phyloP scores from a whole-genome alignment of 208 protist species.

The Leishmania aethiopica region DNA sequence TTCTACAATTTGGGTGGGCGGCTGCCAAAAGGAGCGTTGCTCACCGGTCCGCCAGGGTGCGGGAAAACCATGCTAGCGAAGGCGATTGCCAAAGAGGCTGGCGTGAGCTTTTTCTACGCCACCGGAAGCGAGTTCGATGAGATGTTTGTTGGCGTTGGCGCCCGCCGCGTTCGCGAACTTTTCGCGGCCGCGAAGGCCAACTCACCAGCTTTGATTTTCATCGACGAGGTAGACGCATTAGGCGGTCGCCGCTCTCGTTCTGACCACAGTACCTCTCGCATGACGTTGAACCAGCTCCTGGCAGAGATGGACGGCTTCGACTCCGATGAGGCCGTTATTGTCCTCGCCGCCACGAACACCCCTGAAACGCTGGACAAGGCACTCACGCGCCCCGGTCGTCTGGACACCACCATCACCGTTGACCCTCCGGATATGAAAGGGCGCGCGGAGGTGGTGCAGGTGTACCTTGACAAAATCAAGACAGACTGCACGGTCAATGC shows the following conservation, averaged over 20 bases:
- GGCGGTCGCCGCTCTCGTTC: constrained; percentile 77
- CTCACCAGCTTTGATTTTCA: constrained; percentile 97
- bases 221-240: constrained; percentile 98
- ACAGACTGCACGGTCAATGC: constrained; percentile 64
- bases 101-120: constrained; percentile 97
- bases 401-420: constrained; percentile 89
- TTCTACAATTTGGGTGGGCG: constrained; percentile 95
- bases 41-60: constrained; percentile 98
- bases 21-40: constrained; percentile 96
- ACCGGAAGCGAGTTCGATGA: constrained; percentile 97
- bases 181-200: constrained; percentile 95
- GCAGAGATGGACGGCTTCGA: constrained; percentile 97
- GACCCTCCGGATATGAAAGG: constrained; percentile 93
- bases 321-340: constrained; percentile 93
- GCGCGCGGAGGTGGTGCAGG: constrained; percentile 80
- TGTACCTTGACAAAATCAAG: constrained; percentile 90
- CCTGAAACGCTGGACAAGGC: constrained; percentile 96
- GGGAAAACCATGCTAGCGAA: constrained; percentile 96
- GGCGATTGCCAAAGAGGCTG: constrained; percentile 93
- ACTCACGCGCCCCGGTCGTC: constrained; percentile 90
- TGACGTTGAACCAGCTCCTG: constrained; percentile 98
- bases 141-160: constrained; percentile 98
- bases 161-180: constrained; percentile 94
- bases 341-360: constrained; percentile 98
- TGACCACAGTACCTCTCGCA: constrained; percentile 80